Percentiles rank a stretch among this genome's conserved stretches.
Evolutionary conservation across 176 grass and related monocot genomes (phyloP).

Genomic region (Chrysopogon serrulatus): DNA sequence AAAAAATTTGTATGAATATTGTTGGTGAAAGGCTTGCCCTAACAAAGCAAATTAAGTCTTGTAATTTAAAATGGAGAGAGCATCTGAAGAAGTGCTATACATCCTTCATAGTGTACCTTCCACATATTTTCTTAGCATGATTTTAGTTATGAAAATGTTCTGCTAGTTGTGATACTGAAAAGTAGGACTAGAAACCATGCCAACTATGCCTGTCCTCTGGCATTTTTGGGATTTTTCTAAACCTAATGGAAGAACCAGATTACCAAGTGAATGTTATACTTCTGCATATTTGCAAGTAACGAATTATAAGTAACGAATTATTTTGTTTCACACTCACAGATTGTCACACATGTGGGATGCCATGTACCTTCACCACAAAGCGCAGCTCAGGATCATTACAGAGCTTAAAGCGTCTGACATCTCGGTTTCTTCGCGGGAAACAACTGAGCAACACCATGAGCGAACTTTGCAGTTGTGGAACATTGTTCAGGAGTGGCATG

Average conservation of each 20-base stretch:
- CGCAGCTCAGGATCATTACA: conserved; percentile 45
- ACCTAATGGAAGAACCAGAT: neutral
- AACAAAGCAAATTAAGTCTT: neutral
- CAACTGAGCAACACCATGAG: conserved; percentile 56
- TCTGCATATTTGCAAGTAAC: neutral
- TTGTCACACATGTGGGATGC: conserved; percentile 68
- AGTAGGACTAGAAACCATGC: neutral
- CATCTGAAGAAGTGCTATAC: neutral
- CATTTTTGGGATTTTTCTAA: neutral
- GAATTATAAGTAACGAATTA: neutral
- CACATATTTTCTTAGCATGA: neutral
- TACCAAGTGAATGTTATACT: neutral
- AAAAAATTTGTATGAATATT: neutral
- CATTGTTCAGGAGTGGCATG: conserved; percentile 56
- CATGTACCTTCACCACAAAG: conserved; percentile 50
- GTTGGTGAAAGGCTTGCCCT: neutral
- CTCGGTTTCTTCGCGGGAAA: conserved; percentile 34
- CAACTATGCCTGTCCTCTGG: neutral
- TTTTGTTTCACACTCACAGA: conserved; percentile 38
- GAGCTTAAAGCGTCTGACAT: conserved; percentile 55
- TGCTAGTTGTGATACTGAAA: neutral
- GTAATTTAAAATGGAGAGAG: neutral
- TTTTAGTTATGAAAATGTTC: neutral
- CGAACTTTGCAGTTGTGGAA: conserved; percentile 47
- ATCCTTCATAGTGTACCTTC: neutral